Evolutionary conservation across 1,284 basidiomycete species (phyloP), one percentile per base, ranked within the genome.

Genomic region (Pseudozyma sp.): DNA sequence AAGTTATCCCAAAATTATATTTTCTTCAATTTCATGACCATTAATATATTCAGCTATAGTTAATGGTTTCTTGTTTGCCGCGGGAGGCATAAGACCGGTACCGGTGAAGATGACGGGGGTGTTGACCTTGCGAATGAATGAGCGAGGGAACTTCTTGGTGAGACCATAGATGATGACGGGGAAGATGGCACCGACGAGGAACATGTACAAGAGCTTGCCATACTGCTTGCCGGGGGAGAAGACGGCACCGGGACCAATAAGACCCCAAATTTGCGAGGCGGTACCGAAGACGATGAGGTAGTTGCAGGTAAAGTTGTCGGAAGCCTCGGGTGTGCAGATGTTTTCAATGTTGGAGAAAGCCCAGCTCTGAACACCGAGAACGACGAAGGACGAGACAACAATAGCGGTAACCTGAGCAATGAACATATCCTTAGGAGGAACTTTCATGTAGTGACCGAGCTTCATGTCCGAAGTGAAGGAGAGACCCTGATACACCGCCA

Each of bases 261-360:
- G 85, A 9, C 86, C 82, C 82, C 81, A 83, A 43, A 83, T 73
- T 52, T 79, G 65, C 38, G 78, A 80, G 10, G 82, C 82, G 5
- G 74, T 83, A 38, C 69, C 79, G 42, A 83, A 82, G 44, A 82
- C 80, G 25, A 49, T 63, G 36, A 71, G 55, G 39, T 57, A 54
- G 49, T 78, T 76, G 63, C 82, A 83, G 10, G 65, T 79, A 48
- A 82, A 83, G 64, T 86, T 81, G 59, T 85, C 76, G 11, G 60
- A 18, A 5, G 76, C 70, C 13, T 80, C 67, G 55, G 75, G 40
- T 21, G 78, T 69, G 76, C 93, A 95, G 58, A 94, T 87, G 77
- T 91, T 92, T 21, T 88, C 87, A 74, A 95, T 89, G 85, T 92
- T 90, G 55, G 86, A 86, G 79, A 94, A 89, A 87, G 92, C 90